These are phyloP conservation scores for Boletellus ananas DNA, from an alignment of 768 basidiomycete species.

Conservation along the genomic window DNA sequence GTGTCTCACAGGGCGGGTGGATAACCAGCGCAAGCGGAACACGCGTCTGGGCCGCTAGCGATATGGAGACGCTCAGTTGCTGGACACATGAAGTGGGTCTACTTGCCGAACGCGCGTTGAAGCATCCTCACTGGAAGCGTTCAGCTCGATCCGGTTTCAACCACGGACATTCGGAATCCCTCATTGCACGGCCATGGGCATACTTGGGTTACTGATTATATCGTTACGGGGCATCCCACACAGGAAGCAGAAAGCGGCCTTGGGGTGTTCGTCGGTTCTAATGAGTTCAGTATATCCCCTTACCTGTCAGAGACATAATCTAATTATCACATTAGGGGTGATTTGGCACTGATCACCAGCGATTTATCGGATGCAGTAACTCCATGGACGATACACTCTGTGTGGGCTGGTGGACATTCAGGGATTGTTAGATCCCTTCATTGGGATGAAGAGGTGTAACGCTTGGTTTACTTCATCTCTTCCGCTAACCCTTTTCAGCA, in stretches of 20 bases:
- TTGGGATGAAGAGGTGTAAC: slow-evolving; percentile 51
- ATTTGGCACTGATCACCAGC: slow-evolving; percentile 51
- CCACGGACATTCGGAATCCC: slow-evolving; percentile 61
- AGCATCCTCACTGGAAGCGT: neutral
- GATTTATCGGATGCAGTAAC: slow-evolving; percentile 35
- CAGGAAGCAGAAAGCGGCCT: slow-evolving; percentile 28
- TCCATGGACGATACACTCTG: slow-evolving; percentile 48
- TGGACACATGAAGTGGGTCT: slow-evolving; percentile 69
- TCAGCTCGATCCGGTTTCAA: slow-evolving; percentile 58
- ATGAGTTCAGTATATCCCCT: slow-evolving; percentile 47
- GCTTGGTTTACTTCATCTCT: neutral
- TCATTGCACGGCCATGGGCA: slow-evolving; percentile 52
- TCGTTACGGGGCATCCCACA: slow-evolving; percentile 49
- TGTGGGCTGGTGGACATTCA: slow-evolving; percentile 53
- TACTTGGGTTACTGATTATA: slow-evolving; percentile 79
- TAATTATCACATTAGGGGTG: slow-evolving; percentile 42
- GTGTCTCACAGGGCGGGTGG: slow-evolving; percentile 76
- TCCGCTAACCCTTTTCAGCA: slow-evolving; percentile 29
- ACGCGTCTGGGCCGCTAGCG: slow-evolving; percentile 79
- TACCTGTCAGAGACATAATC: neutral
- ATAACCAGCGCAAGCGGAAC: slow-evolving; percentile 35
- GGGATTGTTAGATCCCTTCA: slow-evolving; percentile 54
- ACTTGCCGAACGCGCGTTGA: neutral
- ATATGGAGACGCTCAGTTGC: slow-evolving; percentile 91
- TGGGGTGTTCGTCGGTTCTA: slow-evolving; percentile 66